These are phyloP conservation scores for Neofusicoccum parvum DNA, from an alignment of 2,329 filamentous ascomycete species.

Conservation along the genomic window DNA sequence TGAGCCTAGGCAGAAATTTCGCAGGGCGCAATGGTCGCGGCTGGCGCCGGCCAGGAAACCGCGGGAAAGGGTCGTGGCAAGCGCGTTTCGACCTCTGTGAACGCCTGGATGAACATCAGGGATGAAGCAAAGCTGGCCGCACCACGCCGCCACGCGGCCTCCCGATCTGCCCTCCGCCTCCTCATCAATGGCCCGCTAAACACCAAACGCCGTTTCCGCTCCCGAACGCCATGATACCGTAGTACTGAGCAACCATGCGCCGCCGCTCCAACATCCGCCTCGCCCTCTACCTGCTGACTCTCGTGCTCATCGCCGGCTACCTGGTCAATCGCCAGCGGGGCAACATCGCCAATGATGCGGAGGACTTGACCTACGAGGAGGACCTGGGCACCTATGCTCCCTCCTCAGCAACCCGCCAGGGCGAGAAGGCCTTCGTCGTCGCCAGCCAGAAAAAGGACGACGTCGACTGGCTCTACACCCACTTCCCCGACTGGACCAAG, in stretches of 20 bases:
- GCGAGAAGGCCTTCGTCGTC: conserved; percentile 36
- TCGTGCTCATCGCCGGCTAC: conserved; percentile 21
- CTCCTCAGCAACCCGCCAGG: background rate
- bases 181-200: conserved; percentile 12
- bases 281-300: conserved; percentile 17
- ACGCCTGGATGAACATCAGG: conserved; percentile 19
- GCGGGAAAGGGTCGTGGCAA: conserved; percentile 18
- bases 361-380: conserved; percentile 17
- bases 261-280: conserved; percentile 20
- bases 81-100: conserved; percentile 3
- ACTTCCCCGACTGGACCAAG: conserved; percentile 43
- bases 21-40: background rate
- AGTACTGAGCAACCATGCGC: background rate
- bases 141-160: conserved; percentile 16
- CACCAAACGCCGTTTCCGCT: background rate
- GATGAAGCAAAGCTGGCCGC: conserved; percentile 2
- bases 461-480: conserved; percentile 43
- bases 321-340: conserved; percentile 15
- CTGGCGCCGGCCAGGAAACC: conserved; percentile 1
- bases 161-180: background rate
- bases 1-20: background rate
- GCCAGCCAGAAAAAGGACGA: conserved; percentile 42
- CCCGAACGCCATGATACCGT: conserved; percentile 8
- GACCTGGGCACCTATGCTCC: conserved; percentile 13
- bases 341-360: conserved; percentile 4